These are phyloP conservation scores for Microbotryomycetes sp. DNA, from an alignment of 1,284 basidiomycete genomes.

Conservation along the genomic window DNA sequence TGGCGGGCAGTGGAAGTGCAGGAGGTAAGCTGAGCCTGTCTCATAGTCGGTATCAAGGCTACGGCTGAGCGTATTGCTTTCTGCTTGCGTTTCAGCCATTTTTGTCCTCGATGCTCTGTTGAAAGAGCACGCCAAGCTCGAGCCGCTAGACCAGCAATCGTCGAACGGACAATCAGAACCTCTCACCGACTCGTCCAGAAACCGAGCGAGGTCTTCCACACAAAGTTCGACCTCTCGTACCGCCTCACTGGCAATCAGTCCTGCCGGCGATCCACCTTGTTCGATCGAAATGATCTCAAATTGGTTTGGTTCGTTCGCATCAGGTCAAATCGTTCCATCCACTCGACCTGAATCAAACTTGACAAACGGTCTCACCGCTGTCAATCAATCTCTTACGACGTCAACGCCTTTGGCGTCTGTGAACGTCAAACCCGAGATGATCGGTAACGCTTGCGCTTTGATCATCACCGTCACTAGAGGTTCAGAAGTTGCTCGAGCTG, in stretches of 20 bases:
- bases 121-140: neutral
- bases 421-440: conserved; percentile 24
- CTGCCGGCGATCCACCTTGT: conserved; percentile 10
- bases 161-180: too few species aligned
- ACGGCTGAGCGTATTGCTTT: neutral
- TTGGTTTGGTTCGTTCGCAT: conserved; percentile 8
- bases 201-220: neutral
- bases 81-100: conserved; percentile 46
- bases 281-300: conserved; percentile 8
- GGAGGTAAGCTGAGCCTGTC: conserved; percentile 10
- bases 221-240: neutral
- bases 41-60: neutral
- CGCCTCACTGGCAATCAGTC: conserved; percentile 3
- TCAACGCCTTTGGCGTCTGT: neutral
- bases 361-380: neutral
- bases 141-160: neutral
- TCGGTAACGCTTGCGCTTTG: conserved; percentile 15
- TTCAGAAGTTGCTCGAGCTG: neutral
- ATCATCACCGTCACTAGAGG: conserved; percentile 6
- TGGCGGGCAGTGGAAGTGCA: conserved; percentile 50
- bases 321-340: neutral
- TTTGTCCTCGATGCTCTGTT: conserved; percentile 55
- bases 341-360: neutral
- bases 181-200: too few species aligned
- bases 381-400: neutral